A percentile compares a stretch with the other conserved stretches of the same genome.
Conservation (phyloP, 2,329 filamentous ascomycete genomes). For the Fusarium anguioides region DNA sequence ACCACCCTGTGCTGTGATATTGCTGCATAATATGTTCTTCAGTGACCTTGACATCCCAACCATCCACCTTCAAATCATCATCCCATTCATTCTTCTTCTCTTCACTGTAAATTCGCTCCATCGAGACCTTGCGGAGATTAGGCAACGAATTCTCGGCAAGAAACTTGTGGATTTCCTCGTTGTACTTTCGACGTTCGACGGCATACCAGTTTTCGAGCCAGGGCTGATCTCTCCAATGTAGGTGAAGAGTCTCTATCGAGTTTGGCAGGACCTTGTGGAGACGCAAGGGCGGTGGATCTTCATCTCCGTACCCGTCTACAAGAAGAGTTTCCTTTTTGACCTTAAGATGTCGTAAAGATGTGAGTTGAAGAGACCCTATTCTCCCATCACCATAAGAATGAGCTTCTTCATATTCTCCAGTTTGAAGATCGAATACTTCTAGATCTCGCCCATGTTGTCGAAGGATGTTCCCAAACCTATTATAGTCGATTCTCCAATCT, state of each 20-base stretch:
- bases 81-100: neutral
- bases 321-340: neutral
- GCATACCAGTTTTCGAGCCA: fast-evolving
- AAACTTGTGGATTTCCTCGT: neutral
- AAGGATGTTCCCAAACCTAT: neutral
- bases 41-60: neutral
- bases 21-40: neutral
- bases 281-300: fast-evolving
- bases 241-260: conserved; percentile 9
- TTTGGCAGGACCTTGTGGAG: neutral
- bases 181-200: neutral
- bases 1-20: neutral
- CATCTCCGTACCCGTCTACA: neutral
- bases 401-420: neutral
- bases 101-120: neutral
- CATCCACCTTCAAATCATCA: neutral
- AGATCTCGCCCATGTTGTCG: neutral
- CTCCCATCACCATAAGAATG: neutral
- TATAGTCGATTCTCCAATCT: neutral
- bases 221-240: neutral
- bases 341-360: neutral
- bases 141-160: neutral
- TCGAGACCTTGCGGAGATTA: conserved; percentile 6
- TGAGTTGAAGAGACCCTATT: conserved; percentile 12
- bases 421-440: neutral